phyloP scores from a whole-genome alignment of 2,329 filamentous ascomycete species.

The Penicillium occitanis region DNA sequence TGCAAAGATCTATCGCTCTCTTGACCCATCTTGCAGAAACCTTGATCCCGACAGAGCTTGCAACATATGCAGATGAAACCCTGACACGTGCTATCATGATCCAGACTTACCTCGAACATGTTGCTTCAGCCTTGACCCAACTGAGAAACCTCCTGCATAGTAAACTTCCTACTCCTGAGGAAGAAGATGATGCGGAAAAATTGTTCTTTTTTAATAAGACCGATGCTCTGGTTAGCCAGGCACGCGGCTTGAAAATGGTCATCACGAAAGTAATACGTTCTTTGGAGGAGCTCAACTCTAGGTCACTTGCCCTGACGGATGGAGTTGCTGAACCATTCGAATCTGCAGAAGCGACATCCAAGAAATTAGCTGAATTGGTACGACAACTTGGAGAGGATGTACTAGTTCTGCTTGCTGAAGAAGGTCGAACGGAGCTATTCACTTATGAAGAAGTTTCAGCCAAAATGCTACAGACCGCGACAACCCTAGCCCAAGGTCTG shows the following conservation, averaged over 20 bases:
- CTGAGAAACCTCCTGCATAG: slow-evolving; percentile 66
- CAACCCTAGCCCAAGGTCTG: slow-evolving; percentile 29
- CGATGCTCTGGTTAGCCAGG: slow-evolving; percentile 70
- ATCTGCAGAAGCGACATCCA: slow-evolving; percentile 63
- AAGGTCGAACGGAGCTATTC: slow-evolving; percentile 67
- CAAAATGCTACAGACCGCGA: slow-evolving; percentile 50
- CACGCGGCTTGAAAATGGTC: slow-evolving; percentile 79
- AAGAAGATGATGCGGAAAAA: slow-evolving; percentile 70
- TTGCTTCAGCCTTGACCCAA: slow-evolving; percentile 66
- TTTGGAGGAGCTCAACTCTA: slow-evolving; percentile 71
- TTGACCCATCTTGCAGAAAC: slow-evolving; percentile 84
- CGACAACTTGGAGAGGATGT: slow-evolving; percentile 67
- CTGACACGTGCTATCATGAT: slow-evolving; percentile 74
- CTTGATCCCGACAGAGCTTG: slow-evolving; percentile 68
- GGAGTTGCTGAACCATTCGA: slow-evolving; percentile 70
- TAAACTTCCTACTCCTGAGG: slow-evolving; percentile 56
- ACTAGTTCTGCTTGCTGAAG: slow-evolving; percentile 66
- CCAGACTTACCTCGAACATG: slow-evolving; percentile 78
- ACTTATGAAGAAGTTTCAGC: slow-evolving; percentile 66
- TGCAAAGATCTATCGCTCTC: slow-evolving; percentile 80
- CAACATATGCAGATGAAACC: slow-evolving; percentile 74
- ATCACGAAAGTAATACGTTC: slow-evolving; percentile 74
- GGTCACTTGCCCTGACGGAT: slow-evolving; percentile 70
- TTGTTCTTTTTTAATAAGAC: slow-evolving; percentile 68
- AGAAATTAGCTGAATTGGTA: slow-evolving; percentile 65